A percentile compares a stretch with the other conserved stretches of the same genome.
Conservation (phyloP, 306 rosid genomes). For the Erythrophleum fordii region DNA sequence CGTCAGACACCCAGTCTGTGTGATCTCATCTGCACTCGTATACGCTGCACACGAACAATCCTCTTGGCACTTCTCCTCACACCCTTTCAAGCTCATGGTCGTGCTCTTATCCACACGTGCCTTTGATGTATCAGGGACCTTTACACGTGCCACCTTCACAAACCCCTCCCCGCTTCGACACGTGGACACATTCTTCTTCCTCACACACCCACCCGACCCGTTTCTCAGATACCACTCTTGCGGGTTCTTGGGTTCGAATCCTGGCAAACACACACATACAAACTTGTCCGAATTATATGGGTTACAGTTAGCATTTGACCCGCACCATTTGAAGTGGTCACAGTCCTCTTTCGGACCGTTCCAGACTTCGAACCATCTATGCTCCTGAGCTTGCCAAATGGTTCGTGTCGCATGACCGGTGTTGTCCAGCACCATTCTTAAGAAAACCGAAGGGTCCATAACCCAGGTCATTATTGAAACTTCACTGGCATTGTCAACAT, state of each 20-base stretch:
- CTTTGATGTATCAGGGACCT: slow-evolving; percentile 60
- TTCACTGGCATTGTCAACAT: slow-evolving; percentile 3
- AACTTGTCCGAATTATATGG: slow-evolving; percentile 42
- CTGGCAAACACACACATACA: slow-evolving; percentile 47
- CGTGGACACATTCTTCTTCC: slow-evolving; percentile 49
- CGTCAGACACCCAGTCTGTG: slow-evolving; percentile 57
- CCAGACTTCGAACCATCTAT: slow-evolving; percentile 9
- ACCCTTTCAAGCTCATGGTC: slow-evolving; percentile 38
- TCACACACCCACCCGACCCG: slow-evolving; percentile 65
- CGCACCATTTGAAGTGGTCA: slow-evolving; percentile 40
- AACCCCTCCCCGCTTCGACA: slow-evolving; percentile 75
- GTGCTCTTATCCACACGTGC: slow-evolving; percentile 38
- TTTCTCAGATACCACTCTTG: slow-evolving; percentile 62
- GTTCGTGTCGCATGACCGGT: not conserved
- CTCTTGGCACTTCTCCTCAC: slow-evolving; percentile 48
- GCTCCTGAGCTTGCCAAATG: not conserved
- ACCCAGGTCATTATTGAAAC: not conserved
- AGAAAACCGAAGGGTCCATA: not conserved
- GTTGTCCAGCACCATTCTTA: not conserved
- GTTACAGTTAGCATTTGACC: slow-evolving; percentile 46
- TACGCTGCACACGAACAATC: slow-evolving; percentile 69
- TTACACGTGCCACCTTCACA: slow-evolving; percentile 51
- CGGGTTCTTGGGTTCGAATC: slow-evolving; percentile 41
- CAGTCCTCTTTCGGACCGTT: slow-evolving; percentile 49
- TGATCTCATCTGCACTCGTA: slow-evolving; percentile 48